phyloP scores from a whole-genome alignment of 805 yeast genomes.

The Candida qinlingensis region DNA sequence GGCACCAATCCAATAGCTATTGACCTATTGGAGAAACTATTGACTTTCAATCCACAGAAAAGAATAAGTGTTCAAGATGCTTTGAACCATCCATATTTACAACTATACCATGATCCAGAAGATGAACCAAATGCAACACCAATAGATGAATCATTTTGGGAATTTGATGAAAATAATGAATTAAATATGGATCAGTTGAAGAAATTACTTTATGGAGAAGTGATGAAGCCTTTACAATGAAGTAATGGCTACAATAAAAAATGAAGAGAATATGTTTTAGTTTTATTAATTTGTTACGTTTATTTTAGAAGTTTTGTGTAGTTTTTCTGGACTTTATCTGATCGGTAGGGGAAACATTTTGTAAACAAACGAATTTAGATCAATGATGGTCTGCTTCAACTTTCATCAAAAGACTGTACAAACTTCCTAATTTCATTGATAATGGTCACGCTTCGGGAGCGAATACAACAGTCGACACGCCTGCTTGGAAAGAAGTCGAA shows the following conservation, averaged over 20 bases:
- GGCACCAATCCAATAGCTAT: slow-evolving; percentile 42
- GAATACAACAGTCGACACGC: no score
- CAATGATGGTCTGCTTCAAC: no score
- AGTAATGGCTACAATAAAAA: neutral
- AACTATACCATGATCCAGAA: slow-evolving; percentile 61
- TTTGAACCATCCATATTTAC: slow-evolving; percentile 65
- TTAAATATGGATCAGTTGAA: slow-evolving; percentile 70
- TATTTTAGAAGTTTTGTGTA: neutral
- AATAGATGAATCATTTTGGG: slow-evolving; percentile 35
- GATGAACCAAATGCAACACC: slow-evolving; percentile 56
- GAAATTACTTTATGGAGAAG: slow-evolving; percentile 72
- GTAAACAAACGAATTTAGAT: neutral
- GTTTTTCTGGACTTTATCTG: no score
- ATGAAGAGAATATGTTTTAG: neutral
- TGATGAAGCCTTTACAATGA: slow-evolving; percentile 44
- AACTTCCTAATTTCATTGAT: no score
- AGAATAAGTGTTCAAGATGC: slow-evolving; percentile 74
- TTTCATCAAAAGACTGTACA: no score
- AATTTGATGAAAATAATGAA: slow-evolving; percentile 43
- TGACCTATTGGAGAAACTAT: slow-evolving; percentile 62
- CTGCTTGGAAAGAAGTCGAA: no score
- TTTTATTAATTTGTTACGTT: neutral
- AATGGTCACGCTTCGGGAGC: no score
- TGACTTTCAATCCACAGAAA: slow-evolving; percentile 70
- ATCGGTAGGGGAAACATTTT: neutral